Evolutionary conservation across 148 eudicot species (phyloP).

Genomic region (Arctostaphylos glauca): DNA sequence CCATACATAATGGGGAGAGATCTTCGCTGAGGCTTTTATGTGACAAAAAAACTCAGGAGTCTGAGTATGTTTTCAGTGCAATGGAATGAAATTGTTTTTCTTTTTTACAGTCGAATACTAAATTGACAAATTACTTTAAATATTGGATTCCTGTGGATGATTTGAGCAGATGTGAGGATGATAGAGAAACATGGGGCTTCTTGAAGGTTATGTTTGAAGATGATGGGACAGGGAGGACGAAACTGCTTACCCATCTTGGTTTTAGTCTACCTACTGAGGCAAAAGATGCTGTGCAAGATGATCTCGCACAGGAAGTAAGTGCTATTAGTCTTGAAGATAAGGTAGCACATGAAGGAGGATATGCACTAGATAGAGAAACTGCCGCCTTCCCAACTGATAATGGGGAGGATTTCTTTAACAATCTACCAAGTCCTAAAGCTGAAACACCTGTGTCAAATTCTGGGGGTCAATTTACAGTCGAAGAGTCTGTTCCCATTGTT

Average conservation of each 20-base stretch:
- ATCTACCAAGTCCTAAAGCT: slow-evolving; percentile 92
- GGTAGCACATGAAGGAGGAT: slow-evolving; percentile 33
- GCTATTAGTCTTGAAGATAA: slow-evolving; percentile 57
- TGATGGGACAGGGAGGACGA: slow-evolving; percentile 87
- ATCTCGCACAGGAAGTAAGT: slow-evolving; percentile 57
- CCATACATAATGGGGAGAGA: slow-evolving; percentile 85
- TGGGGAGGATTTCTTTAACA: slow-evolving; percentile 91
- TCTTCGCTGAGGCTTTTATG: slow-evolving; percentile 76
- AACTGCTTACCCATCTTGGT: slow-evolving; percentile 86
- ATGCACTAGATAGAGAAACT: slow-evolving; percentile 28
- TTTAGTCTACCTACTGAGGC: slow-evolving; percentile 62
- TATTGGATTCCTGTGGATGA: neutral
- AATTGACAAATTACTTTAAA: neutral
- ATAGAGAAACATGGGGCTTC: slow-evolving; percentile 88
- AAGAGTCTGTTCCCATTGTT: slow-evolving; percentile 37
- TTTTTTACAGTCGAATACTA: neutral
- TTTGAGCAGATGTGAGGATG: slow-evolving; percentile 67
- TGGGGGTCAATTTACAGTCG: slow-evolving; percentile 37
- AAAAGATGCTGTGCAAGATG: slow-evolving; percentile 38
- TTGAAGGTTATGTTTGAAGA: slow-evolving; percentile 98
- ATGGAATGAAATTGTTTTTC: neutral
- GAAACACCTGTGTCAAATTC: slow-evolving; percentile 76
- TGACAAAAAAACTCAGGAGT: slow-evolving; percentile 72
- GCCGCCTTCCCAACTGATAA: slow-evolving; percentile 49
- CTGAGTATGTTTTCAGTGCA: slow-evolving; percentile 56